These are phyloP conservation scores for Colletotrichum sp. DNA, from an alignment of 2,329 filamentous ascomycete species.

Conservation along the genomic window DNA sequence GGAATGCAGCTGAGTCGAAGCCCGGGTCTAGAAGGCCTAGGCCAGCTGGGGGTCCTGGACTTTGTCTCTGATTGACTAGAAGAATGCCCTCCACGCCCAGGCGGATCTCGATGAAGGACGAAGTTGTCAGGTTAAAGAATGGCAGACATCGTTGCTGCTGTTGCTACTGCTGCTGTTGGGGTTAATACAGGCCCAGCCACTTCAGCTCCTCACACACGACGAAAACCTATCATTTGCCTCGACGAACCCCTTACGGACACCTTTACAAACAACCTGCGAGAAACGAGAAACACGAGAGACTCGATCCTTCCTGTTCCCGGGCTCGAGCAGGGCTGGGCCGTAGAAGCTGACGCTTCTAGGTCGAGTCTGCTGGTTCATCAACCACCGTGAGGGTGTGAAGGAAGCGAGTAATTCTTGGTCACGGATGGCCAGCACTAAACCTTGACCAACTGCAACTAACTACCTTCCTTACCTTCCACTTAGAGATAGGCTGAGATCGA, in stretches of 20 bases:
- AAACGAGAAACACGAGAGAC: background rate
- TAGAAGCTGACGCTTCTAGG: background rate
- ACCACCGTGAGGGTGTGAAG: background rate
- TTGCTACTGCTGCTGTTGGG: background rate
- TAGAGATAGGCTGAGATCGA: background rate
- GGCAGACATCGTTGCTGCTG: background rate
- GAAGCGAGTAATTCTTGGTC: background rate
- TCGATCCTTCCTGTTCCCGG: background rate
- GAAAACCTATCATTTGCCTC: background rate
- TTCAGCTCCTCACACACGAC: background rate
- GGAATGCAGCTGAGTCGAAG: background rate
- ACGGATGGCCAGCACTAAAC: background rate
- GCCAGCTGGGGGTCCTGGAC: background rate
- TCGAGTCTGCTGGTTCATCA: background rate
- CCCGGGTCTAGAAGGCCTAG: background rate
- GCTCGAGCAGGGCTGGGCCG: background rate
- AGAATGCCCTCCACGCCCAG: background rate
- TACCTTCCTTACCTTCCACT: background rate
- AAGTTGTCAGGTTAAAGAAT: background rate
- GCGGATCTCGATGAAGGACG: background rate
- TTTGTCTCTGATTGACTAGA: background rate
- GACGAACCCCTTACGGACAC: background rate
- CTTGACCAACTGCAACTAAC: background rate
- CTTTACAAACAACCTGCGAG: background rate
- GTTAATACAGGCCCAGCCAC: background rate